phyloP scores from a whole-genome alignment of 768 basidiomycete genomes.

The Phlebiopsis gigantea region DNA sequence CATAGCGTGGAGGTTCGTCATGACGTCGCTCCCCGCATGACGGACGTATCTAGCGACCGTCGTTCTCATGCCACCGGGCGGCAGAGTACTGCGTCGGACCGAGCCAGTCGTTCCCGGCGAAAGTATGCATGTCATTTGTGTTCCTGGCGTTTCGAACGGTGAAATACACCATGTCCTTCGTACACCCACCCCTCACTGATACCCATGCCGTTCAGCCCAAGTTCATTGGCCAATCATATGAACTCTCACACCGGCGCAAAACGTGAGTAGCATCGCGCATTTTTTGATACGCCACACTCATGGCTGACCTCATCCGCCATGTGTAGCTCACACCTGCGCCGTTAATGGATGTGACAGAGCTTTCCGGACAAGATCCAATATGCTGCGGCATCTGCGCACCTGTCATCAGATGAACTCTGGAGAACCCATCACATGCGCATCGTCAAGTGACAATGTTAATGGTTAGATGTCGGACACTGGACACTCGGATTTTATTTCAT shows the following conservation, averaged over 20 bases:
- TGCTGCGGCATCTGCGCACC: conserved; percentile 8
- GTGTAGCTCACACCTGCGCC: conserved; percentile 2
- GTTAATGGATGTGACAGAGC: background rate
- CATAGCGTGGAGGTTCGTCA: too few relatives aligned
- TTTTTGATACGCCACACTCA: too few relatives aligned
- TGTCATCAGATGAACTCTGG: background rate
- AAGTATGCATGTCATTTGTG: background rate
- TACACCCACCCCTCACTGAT: background rate
- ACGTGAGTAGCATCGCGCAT: background rate
- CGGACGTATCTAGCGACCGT: too few relatives aligned
- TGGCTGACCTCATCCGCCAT: background rate
- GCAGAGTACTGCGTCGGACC: background rate
- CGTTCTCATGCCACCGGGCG: too few relatives aligned
- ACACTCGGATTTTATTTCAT: too few relatives aligned
- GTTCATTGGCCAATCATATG: conserved; percentile 9
- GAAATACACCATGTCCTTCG: background rate
- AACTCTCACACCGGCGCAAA: conserved; percentile 7
- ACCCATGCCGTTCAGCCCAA: background rate
- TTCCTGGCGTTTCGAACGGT: background rate
- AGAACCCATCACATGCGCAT: too few relatives aligned
- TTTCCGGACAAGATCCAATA: conserved; percentile 8
- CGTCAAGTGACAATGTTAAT: too few relatives aligned
- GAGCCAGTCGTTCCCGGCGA: background rate
- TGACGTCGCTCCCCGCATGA: too few relatives aligned
- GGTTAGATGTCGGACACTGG: too few relatives aligned